phyloP scores from a whole-genome alignment of 306 rosid species.

The Quercus aquifolioides region DNA sequence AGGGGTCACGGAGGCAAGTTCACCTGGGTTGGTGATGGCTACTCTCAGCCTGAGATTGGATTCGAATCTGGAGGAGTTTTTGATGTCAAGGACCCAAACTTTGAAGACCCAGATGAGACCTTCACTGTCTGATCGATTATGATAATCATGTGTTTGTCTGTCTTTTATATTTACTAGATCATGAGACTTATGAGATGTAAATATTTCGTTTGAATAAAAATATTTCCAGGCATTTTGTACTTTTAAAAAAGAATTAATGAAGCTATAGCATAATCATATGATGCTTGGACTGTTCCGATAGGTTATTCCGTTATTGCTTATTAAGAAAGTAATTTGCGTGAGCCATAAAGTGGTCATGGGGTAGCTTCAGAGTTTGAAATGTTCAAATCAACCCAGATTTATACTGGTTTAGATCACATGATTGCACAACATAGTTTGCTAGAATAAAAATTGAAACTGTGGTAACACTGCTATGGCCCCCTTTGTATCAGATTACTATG shows the following conservation, averaged over 20 bases:
- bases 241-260: too few species aligned
- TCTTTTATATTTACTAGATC: background rate
- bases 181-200: conserved; percentile 7
- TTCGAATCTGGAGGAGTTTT: conserved; percentile 29
- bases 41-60: conserved; percentile 49
- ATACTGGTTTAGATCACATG: background rate
- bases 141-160: background rate
- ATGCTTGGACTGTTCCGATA: too few species aligned
- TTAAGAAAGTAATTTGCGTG: too few species aligned
- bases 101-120: conserved; percentile 64
- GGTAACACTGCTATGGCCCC: background rate
- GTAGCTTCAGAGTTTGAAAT: too few species aligned
- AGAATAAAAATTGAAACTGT: background rate
- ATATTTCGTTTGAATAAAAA: background rate
- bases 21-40: conserved; percentile 75
- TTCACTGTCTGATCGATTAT: conserved; percentile 28
- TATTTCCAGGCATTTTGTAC: too few species aligned
- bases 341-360: too few species aligned
- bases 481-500: background rate
- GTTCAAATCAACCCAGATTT: too few species aligned
- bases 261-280: too few species aligned
- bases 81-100: conserved; percentile 76
- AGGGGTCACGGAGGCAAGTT: conserved; percentile 93
- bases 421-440: background rate
- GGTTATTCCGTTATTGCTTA: too few species aligned